phyloP scores from a whole-genome alignment of 2,329 filamentous ascomycete genomes.

The Apiospora pterosperma region DNA sequence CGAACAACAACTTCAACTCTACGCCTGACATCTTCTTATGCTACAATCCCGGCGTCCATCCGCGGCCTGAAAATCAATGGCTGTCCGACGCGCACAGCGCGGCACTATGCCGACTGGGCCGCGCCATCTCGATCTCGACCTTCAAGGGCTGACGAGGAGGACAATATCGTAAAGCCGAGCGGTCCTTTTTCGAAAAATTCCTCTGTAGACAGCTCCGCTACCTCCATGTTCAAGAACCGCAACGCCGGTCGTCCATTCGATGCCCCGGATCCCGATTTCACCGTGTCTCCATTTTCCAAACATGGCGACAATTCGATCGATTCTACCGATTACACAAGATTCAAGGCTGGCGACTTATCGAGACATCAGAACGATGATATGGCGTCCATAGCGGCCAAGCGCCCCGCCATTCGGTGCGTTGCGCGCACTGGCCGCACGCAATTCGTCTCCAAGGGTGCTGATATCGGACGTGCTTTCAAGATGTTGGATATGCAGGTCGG shows the following conservation, averaged over 20 bases:
- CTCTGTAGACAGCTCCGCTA: not conserved
- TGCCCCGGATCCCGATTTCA: not conserved
- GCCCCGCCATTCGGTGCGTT: slow-evolving; percentile 32
- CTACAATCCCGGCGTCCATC: not conserved
- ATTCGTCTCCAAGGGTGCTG: slow-evolving; percentile 38
- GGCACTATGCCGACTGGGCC: slow-evolving; percentile 14
- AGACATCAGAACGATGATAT: slow-evolving; percentile 12
- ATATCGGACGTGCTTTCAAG: slow-evolving; percentile 41
- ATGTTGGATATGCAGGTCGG: slow-evolving; percentile 35
- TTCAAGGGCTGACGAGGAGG: not conserved
- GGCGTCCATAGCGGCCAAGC: slow-evolving; percentile 10
- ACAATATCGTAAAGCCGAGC: slow-evolving; percentile 6
- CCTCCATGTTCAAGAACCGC: not conserved
- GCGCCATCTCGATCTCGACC: slow-evolving; percentile 11
- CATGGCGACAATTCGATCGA: not conserved
- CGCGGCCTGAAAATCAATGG: not conserved
- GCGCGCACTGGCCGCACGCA: slow-evolving; percentile 43
- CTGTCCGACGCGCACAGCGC: not conserved
- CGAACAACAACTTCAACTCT: not conserved
- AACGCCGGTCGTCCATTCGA: not conserved
- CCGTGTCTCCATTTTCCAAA: not conserved
- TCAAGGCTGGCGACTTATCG: slow-evolving; percentile 12
- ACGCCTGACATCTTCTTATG: not conserved
- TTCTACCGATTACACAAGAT: slow-evolving; percentile 6
- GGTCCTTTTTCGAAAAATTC: not conserved